These are phyloP conservation scores for Cladosporium oxysporum DNA, from an alignment of 2,329 filamentous ascomycete genomes.

Conservation along the genomic window DNA sequence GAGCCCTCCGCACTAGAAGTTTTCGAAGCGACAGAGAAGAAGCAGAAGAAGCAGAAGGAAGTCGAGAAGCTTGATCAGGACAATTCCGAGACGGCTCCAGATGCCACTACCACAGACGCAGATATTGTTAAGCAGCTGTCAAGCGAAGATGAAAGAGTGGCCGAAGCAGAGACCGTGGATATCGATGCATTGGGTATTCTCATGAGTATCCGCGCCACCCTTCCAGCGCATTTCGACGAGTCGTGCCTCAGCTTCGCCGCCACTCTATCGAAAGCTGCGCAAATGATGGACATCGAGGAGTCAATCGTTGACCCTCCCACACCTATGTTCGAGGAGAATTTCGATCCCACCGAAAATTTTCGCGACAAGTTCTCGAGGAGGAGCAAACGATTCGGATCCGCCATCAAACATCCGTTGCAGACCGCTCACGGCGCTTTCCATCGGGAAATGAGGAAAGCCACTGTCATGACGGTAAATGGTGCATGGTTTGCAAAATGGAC, in stretches of 20 bases:
- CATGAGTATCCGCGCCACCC: slow-evolving; percentile 50
- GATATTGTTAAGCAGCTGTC: background rate
- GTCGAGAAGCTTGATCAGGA: background rate
- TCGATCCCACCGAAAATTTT: background rate
- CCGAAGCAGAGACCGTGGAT: slow-evolving; percentile 43
- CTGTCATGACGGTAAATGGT: slow-evolving; percentile 6
- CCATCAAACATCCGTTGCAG: slow-evolving; percentile 2
- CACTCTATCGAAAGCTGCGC: slow-evolving; percentile 58
- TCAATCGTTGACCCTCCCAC: background rate
- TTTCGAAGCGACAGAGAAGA: slow-evolving; percentile 10
- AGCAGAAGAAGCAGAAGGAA: background rate
- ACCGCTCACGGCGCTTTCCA: slow-evolving; percentile 3
- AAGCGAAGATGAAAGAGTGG: background rate
- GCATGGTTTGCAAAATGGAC: slow-evolving; percentile 17
- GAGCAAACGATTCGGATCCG: background rate
- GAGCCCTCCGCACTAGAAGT: slow-evolving; percentile 39
- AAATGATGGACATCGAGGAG: slow-evolving; percentile 38
- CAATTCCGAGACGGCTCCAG: background rate
- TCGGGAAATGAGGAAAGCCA: slow-evolving; percentile 2
- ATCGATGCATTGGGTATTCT: slow-evolving; percentile 48
- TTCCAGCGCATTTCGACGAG: slow-evolving; percentile 55
- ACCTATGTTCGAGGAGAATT: background rate
- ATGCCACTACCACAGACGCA: background rate
- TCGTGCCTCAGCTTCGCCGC: slow-evolving; percentile 56
- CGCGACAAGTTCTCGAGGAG: slow-evolving; percentile 1